phyloP scores from a whole-genome alignment of 768 basidiomycete species.

The Leccinum longicurvipes region DNA sequence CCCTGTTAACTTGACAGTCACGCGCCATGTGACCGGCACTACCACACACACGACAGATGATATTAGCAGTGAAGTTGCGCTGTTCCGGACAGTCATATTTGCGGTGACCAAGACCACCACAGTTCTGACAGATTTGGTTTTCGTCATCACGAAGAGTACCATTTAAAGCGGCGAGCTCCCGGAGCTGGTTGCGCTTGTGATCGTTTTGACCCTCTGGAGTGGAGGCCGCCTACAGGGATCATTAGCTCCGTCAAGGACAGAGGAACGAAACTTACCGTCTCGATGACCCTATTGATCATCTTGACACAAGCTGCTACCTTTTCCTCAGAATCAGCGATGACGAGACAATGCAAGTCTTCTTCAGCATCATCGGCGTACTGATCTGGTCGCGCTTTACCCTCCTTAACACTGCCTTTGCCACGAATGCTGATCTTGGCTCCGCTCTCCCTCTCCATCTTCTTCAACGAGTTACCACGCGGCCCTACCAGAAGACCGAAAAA shows the following conservation, averaged over 20 bases:
- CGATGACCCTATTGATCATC: constrained; percentile 96
- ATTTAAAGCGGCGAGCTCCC: constrained; percentile 95
- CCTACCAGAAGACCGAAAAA: constrained; percentile 98
- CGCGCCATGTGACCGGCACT: constrained; percentile 99
- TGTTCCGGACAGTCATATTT: constrained; percentile 99
- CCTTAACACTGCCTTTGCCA: constrained; percentile 98
- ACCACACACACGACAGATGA: constrained; percentile 98
- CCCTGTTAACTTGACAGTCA: constrained; percentile 92
- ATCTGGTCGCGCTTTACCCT: constrained; percentile 95
- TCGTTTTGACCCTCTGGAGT: constrained; percentile 99
- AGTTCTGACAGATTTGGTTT: constrained; percentile 98
- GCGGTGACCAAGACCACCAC: constrained; percentile 89
- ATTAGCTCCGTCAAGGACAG: background rate
- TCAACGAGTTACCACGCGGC: constrained; percentile 97
- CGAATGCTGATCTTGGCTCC: constrained; percentile 98
- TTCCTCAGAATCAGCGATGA: constrained; percentile 88
- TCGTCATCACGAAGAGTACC: constrained; percentile 99
- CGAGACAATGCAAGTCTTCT: constrained; percentile 97
- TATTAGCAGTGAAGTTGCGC: constrained; percentile 97
- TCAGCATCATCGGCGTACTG: constrained; percentile 95
- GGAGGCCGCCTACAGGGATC: constrained; percentile 76
- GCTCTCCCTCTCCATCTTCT: constrained; percentile 98
- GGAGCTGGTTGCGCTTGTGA: constrained; percentile 97
- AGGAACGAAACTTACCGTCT: constrained; percentile 65
- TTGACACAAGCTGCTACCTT: constrained; percentile 90